Evolutionary conservation across 140 eudicot species (phyloP), one percentile per base, ranked within the genome.

Genomic region (Ambrosia hybrid): DNA sequence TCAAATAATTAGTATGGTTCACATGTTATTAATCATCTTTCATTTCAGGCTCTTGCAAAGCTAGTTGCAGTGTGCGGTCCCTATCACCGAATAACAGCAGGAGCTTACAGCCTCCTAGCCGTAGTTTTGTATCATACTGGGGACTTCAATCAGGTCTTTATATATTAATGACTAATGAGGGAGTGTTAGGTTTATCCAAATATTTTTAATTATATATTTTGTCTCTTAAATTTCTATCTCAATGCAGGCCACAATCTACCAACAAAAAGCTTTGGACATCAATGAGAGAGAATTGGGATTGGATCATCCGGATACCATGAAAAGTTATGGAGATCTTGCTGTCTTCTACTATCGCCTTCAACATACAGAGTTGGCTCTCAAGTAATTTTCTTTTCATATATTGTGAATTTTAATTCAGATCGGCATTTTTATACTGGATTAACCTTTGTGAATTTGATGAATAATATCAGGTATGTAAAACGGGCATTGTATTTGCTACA

Each of bases 101-200:
- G 99, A 81, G 99, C 99, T 71, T 95, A 95, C 84, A 95, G 99
- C 76, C 97, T 95, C 76, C 99, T 95, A 68, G 99, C 99, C 51
- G 99, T 95, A 43, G 99, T 95, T 78, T 72, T 95, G 77, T 95
- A 95, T 84, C 99, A 95, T 82, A 95, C 99, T 0, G 99, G 99
- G 76, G 99, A 95, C 65, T 95, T 95, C 83, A 95, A 95, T 78
- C 99, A 95, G 99, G 99, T 94, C 67, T 66, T 66, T 64, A 65
- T 65, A 37, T 56, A 34, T 12, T 21, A 21, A 21, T 21, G 26
- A 21, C n/a, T 36, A 62, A 77, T 49, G 6, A 16, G 49, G 51
- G n/a, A 26, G 36, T 37, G 62, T 17, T 81, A 65, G 67, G 65
- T 63, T 38, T 70, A 62, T 46, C 14, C 48, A 51, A 12, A 70